A percentile compares a stretch with the other conserved stretches of the same genome.
Conservation (phyloP, 768 basidiomycete genomes). For the Panaeolus cyanescens region DNA sequence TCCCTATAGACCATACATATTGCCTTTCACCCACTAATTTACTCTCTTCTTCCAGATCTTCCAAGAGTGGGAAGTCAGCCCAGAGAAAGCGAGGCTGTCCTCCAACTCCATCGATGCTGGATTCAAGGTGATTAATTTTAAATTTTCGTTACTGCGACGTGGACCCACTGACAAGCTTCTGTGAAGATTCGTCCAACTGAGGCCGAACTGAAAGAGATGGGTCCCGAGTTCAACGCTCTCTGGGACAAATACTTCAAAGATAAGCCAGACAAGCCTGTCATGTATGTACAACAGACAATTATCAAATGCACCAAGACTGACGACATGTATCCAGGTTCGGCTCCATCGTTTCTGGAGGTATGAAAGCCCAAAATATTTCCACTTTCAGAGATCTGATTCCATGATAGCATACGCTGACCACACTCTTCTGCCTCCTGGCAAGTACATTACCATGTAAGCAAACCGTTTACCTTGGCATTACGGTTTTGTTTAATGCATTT, state of each 20-base stretch:
- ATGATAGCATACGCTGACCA: slow-evolving; percentile 67
- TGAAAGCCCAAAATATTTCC: neutral
- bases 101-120: slow-evolving; percentile 78
- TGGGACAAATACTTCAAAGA: slow-evolving; percentile 77
- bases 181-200: slow-evolving; percentile 66
- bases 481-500: neutral
- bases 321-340: slow-evolving; percentile 46
- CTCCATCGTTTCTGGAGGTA: slow-evolving; percentile 64
- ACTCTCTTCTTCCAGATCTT: slow-evolving; percentile 41
- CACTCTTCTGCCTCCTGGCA: slow-evolving; percentile 67
- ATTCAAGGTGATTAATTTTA: slow-evolving; percentile 51
- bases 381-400: neutral
- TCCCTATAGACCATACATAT: neutral
- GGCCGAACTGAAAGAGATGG: slow-evolving; percentile 74
- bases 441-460: slow-evolving; percentile 64
- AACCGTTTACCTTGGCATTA: neutral
- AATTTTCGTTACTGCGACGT: neutral
- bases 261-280: slow-evolving; percentile 79
- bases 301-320: neutral
- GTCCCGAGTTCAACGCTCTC: slow-evolving; percentile 71
- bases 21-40: neutral
- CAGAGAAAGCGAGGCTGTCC: slow-evolving; percentile 67
- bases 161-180: neutral
- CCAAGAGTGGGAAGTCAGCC: slow-evolving; percentile 65
- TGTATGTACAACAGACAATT: slow-evolving; percentile 37